A percentile compares a stretch with the other conserved stretches of the same genome.
Evolutionary conservation across 352 stramenopile species (phyloP).

Genomic region (Aphanomyces stellatus): DNA sequence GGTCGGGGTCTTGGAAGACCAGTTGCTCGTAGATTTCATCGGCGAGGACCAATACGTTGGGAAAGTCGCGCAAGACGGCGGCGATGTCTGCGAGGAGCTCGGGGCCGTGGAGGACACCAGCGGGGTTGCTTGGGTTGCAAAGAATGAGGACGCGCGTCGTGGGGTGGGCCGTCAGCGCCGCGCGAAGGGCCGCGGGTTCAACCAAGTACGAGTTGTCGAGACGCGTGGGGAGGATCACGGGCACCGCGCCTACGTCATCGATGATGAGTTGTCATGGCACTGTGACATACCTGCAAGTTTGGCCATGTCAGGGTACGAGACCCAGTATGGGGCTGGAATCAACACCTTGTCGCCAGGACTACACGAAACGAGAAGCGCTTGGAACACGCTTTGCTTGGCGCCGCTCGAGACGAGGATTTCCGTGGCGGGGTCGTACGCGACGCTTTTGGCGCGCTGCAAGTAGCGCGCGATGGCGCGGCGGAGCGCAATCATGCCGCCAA

Average conservation of each 20-base stretch:
- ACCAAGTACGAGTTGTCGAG: conserved; percentile 89
- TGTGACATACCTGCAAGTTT: conserved; percentile 81
- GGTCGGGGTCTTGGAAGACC: conserved; percentile 84
- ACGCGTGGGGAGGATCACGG: conserved; percentile 88
- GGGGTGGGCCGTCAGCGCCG: conserved; percentile 54
- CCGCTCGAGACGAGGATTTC: conserved; percentile 96
- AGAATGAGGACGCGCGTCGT: conserved; percentile 89
- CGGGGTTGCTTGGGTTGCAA: conserved; percentile 96
- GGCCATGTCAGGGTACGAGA: conserved; percentile 96
- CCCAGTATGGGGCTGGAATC: conserved; percentile 95
- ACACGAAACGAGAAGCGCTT: conserved; percentile 88
- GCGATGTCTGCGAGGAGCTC: conserved; percentile 47
- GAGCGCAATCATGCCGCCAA: conserved; percentile 86
- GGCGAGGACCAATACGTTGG: conserved; percentile 29
- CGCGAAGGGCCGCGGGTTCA: conserved; percentile 67
- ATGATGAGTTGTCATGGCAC: too few species aligned
- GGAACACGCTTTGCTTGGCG: conserved; percentile 93
- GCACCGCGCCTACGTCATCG: too few species aligned
- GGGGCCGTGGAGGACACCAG: conserved; percentile 66
- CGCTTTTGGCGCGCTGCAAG: conserved; percentile 83
- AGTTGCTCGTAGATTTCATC: conserved; percentile 94
- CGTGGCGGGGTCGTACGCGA: conserved; percentile 79
- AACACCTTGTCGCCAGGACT: conserved; percentile 91
- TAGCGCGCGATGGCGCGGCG: conserved; percentile 86
- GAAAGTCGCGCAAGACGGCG: conserved; percentile 28